Conservation (phyloP, 1,284 basidiomycete genomes). For the Ceratobasidium papillatum region DNA sequence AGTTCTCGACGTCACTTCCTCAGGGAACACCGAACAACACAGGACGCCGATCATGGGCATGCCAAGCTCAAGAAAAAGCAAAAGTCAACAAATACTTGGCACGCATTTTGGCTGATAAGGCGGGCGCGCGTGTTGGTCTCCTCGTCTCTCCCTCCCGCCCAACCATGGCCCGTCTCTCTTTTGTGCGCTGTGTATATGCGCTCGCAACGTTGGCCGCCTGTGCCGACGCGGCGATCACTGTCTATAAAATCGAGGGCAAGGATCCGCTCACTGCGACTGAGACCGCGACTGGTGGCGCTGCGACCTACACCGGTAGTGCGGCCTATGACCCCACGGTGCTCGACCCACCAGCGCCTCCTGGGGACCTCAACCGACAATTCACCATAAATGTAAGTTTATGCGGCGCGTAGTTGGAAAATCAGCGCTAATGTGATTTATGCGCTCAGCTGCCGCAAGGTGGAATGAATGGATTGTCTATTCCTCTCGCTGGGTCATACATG, state of each 20-base stretch:
- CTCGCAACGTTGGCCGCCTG: neutral
- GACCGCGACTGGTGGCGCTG: neutral
- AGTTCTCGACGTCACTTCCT: neutral
- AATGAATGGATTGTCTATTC: constrained; percentile 7
- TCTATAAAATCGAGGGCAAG: constrained; percentile 3
- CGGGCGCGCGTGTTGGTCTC: neutral
- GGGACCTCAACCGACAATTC: constrained; percentile 15
- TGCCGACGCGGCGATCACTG: constrained; percentile 16
- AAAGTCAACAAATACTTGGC: constrained; percentile 11
- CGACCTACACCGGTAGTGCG: constrained; percentile 11
- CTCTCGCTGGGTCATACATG: constrained; percentile 31
- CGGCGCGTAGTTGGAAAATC: constrained; percentile 1
- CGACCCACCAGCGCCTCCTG: constrained; percentile 35
- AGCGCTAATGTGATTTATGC: neutral
- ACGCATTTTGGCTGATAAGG: neutral
- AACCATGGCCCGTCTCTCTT: constrained; percentile 32
- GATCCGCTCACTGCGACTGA: constrained; percentile 15
- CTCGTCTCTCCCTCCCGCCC: neutral
- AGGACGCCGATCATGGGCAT: constrained; percentile 6
- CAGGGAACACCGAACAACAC: neutral
- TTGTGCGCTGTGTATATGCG: constrained; percentile 10
- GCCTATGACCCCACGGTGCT: constrained; percentile 41
- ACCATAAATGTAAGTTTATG: constrained; percentile 31
- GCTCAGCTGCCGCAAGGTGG: constrained; percentile 2
- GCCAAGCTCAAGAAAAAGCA: constrained; percentile 1